A percentile compares a stretch with the other conserved stretches of the same genome.
phyloP scores from a whole-genome alignment of 192 early-diverging fungal species.

The Mortierella antarctica region DNA sequence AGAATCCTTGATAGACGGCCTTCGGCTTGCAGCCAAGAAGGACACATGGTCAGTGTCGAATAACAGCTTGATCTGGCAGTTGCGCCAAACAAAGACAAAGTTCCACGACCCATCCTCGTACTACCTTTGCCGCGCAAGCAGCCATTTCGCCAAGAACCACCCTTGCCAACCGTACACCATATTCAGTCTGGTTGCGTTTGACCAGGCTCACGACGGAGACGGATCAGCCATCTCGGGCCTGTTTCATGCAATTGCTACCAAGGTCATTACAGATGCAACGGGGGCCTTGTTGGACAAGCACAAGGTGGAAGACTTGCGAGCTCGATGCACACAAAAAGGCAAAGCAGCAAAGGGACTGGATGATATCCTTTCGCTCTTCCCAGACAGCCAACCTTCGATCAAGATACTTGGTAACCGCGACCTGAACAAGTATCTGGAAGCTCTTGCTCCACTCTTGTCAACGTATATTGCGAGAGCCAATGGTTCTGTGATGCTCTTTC shows the following conservation, averaged over 20 bases:
- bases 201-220: slow-evolving; percentile 21
- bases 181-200: slow-evolving; percentile 30
- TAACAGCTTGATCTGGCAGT: slow-evolving; percentile 28
- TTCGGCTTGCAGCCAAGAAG: slow-evolving; percentile 23
- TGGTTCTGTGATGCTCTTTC: slow-evolving; percentile 19
- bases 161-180: slow-evolving; percentile 39
- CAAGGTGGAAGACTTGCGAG: slow-evolving; percentile 13
- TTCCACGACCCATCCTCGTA: slow-evolving; percentile 37
- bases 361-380: slow-evolving; percentile 9
- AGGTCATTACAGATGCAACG: slow-evolving; percentile 27
- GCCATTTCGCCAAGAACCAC: slow-evolving; percentile 27
- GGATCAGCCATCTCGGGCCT: slow-evolving; percentile 15
- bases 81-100: slow-evolving; percentile 33
- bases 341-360: slow-evolving; percentile 16
- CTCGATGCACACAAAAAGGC: slow-evolving; percentile 14
- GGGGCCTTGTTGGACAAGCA: slow-evolving; percentile 14
- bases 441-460: slow-evolving; percentile 23
- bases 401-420: slow-evolving; percentile 19
- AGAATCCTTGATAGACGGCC: slow-evolving; percentile 34
- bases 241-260: slow-evolving; percentile 23
- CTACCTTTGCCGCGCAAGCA: slow-evolving; percentile 37
- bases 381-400: slow-evolving; percentile 9
- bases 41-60: slow-evolving; percentile 27
- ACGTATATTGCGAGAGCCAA: slow-evolving; percentile 25
- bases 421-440: slow-evolving; percentile 20